phyloP scores from a whole-genome alignment of 305 asterid species.

The Lippia alba region DNA sequence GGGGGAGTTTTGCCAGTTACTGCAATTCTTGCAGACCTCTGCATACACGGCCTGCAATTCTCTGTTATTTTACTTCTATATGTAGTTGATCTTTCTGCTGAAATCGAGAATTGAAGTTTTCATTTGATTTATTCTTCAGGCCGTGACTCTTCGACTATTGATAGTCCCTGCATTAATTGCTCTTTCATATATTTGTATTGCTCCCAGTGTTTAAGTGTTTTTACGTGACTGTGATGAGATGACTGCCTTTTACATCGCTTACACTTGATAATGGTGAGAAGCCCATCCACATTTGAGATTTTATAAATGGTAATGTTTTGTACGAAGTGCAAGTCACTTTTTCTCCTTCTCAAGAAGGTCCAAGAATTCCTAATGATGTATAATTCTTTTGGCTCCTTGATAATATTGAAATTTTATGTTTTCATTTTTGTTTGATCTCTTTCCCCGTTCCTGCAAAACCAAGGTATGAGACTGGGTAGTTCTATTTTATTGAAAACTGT shows the following conservation, averaged over 20 bases:
- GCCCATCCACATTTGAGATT: background rate
- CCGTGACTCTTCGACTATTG: background rate
- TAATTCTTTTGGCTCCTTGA: constrained; percentile 14
- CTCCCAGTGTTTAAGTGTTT: no score
- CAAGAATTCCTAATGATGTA: background rate
- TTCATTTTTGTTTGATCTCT: constrained; percentile 30
- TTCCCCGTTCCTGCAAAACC: constrained; percentile 94
- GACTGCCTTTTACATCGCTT: constrained; percentile 12
- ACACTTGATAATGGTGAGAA: constrained; percentile 13
- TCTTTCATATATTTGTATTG: background rate
- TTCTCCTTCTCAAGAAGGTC: constrained; percentile 22
- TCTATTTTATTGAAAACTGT: no score
- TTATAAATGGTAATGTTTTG: constrained; percentile 6
- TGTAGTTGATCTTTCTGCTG: constrained; percentile 7
- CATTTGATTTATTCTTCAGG: no score
- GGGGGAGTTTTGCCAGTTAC: no score
- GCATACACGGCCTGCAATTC: no score
- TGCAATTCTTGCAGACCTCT: no score
- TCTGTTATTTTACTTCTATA: constrained; percentile 15
- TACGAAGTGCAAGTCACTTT: constrained; percentile 11
- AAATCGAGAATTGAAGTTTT: no score
- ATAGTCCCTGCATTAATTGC: background rate
- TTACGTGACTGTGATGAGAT: background rate
- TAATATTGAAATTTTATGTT: constrained; percentile 30
- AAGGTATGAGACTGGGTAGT: no score